These are phyloP conservation scores for Escovopsis sp. DNA, from an alignment of 2,329 filamentous ascomycete species.

Conservation along the genomic window DNA sequence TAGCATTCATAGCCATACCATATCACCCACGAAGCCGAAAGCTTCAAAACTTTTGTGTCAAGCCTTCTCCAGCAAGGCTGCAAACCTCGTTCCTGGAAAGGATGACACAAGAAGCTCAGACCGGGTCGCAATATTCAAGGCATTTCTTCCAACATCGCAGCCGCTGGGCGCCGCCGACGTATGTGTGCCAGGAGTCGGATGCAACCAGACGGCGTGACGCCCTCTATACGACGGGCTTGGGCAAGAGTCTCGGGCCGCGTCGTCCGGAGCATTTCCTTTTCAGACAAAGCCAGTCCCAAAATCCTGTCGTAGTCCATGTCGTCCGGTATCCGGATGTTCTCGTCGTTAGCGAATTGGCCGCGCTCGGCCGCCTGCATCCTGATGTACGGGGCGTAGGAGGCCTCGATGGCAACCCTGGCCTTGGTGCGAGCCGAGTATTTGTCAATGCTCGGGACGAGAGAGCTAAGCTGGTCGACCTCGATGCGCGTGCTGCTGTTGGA, in stretches of 20 bases:
- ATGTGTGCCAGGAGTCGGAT: constrained; percentile 48
- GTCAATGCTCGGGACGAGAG: constrained; percentile 39
- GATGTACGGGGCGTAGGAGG: constrained; percentile 76
- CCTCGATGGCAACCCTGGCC: constrained; percentile 63
- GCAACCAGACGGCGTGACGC: constrained; percentile 47
- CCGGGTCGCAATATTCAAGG: background rate
- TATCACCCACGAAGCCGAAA: background rate
- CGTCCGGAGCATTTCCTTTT: constrained; percentile 52
- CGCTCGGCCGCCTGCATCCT: constrained; percentile 53
- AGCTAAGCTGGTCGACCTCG: constrained; percentile 37
- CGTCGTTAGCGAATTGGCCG: constrained; percentile 57
- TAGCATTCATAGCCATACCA: too few species aligned
- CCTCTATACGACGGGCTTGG: constrained; percentile 78
- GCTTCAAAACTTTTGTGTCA: too few species aligned
- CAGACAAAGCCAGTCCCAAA: constrained; percentile 62
- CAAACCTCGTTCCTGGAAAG: background rate
- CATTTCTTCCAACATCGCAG: background rate
- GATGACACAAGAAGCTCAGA: background rate
- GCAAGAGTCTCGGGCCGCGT: constrained; percentile 73
- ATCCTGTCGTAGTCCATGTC: constrained; percentile 65
- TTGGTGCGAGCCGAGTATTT: constrained; percentile 43
- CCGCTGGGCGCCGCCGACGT: constrained; percentile 13
- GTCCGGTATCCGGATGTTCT: constrained; percentile 53
- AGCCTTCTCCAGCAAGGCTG: too few species aligned
- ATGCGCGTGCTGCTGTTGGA: constrained; percentile 32